A percentile compares a stretch with the other conserved stretches of the same genome.
Evolutionary conservation across 1,284 basidiomycete genomes (phyloP).

Genomic region (Rhodotorula sp.): DNA sequence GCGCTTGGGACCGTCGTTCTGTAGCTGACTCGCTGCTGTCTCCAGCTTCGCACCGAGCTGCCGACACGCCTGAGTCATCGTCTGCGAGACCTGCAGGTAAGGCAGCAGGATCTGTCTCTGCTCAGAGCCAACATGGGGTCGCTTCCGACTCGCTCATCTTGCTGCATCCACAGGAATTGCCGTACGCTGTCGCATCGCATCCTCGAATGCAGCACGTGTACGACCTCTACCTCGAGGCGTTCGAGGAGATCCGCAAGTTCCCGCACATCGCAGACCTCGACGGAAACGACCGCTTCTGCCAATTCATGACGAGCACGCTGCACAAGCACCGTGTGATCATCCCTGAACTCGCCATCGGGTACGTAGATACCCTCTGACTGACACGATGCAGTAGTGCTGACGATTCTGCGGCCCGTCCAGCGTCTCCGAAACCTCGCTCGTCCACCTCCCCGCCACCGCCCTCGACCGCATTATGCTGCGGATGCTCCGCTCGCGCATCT

Average conservation of each 20-base stretch:
- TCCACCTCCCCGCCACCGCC: constrained; percentile 71
- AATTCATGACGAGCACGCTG: constrained; percentile 65
- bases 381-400: background rate
- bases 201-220: constrained; percentile 82
- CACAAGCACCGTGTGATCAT: constrained; percentile 69
- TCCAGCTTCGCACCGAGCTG: constrained; percentile 70
- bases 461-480: constrained; percentile 85
- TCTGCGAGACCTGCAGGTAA: constrained; percentile 74
- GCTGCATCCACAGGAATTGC: constrained; percentile 56
- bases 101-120: background rate
- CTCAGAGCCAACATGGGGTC: background rate
- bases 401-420: constrained; percentile 40
- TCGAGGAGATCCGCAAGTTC: constrained; percentile 65
- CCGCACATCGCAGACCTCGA: constrained; percentile 70
- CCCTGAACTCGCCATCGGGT: constrained; percentile 45
- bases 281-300: constrained; percentile 78
- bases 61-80: constrained; percentile 86
- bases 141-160: too few species aligned
- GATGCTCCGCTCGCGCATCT: constrained; percentile 88
- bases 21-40: background rate
- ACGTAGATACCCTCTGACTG: constrained; percentile 5
- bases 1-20: too few species aligned
- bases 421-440: constrained; percentile 61
- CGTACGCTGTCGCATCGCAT: constrained; percentile 84
- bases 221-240: constrained; percentile 57